Evolutionary conservation across 768 basidiomycete species (phyloP).

Genomic region (Xerocomellus chrysenteron): DNA sequence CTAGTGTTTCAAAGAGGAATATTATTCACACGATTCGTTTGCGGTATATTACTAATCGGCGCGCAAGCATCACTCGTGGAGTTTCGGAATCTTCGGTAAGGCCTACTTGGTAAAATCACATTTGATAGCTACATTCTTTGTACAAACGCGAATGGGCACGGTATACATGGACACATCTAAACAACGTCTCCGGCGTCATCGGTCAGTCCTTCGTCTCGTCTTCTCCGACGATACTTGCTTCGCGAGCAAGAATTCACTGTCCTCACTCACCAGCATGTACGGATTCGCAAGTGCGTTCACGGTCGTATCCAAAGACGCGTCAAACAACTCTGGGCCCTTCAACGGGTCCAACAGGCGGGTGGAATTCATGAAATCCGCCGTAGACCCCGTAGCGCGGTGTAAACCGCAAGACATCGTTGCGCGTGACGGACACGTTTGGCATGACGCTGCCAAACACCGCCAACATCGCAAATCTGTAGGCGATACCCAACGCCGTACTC

Average conservation of each 20-base stretch:
- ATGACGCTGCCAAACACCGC: too few species aligned
- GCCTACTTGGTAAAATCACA: too few species aligned
- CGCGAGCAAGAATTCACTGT: neutral
- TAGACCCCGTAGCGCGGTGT: neutral
- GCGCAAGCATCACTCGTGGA: neutral
- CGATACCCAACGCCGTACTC: neutral
- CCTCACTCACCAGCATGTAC: neutral
- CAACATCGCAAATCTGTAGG: too few species aligned
- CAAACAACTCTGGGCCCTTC: slow-evolving; percentile 3
- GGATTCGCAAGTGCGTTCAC: neutral
- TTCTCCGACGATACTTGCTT: neutral
- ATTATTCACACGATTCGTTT: slow-evolving; percentile 15
- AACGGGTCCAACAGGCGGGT: slow-evolving; percentile 1
- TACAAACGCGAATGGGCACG: neutral
- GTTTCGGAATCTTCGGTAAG: neutral
- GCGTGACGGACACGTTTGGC: neutral
- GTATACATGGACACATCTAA: neutral
- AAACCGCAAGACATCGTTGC: neutral
- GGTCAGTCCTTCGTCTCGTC: neutral
- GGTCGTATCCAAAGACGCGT: neutral
- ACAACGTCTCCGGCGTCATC: neutral
- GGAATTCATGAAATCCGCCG: neutral
- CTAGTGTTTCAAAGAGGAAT: slow-evolving; percentile 11
- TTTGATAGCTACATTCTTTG: neutral
- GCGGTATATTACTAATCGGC: neutral